phyloP scores from a whole-genome alignment of 176 grass and related monocot species.

The Alloteropsis semialata region DNA sequence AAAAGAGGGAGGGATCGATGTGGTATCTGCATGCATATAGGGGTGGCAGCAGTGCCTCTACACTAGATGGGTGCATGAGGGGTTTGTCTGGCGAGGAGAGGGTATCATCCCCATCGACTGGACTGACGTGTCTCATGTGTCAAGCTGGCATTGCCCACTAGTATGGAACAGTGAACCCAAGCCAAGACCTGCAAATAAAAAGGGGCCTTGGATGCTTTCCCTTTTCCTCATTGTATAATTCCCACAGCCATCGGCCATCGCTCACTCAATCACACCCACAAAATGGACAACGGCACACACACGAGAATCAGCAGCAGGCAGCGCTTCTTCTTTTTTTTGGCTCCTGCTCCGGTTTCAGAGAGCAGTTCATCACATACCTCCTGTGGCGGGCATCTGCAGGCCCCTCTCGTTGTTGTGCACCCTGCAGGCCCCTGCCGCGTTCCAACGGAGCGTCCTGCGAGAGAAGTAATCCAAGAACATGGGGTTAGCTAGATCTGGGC shows the following conservation, averaged over 20 bases:
- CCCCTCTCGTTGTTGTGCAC: conserved; percentile 36
- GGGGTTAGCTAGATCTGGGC: conserved; percentile 33
- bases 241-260: neutral
- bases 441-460: conserved; percentile 33
- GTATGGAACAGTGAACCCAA: conserved; percentile 25
- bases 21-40: neutral
- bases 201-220: conserved; percentile 50
- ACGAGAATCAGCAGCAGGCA: neutral
- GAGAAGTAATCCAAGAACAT: conserved; percentile 4
- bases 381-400: conserved; percentile 7
- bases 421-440: conserved; percentile 24
- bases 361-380: conserved; percentile 44
- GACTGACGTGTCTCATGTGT: conserved; percentile 16
- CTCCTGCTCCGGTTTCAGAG: conserved; percentile 23
- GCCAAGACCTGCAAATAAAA: conserved; percentile 11
- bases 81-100: conserved; percentile 13
- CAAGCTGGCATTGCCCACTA: conserved; percentile 41
- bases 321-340: neutral
- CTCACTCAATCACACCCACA: neutral
- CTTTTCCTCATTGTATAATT: conserved; percentile 12
- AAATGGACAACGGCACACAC: neutral
- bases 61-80: conserved; percentile 27
- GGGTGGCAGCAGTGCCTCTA: neutral
- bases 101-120: conserved; percentile 19
- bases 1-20: neutral